These are phyloP conservation scores for Prunus davidiana DNA, from an alignment of 306 rosid genomes.

Conservation along the genomic window DNA sequence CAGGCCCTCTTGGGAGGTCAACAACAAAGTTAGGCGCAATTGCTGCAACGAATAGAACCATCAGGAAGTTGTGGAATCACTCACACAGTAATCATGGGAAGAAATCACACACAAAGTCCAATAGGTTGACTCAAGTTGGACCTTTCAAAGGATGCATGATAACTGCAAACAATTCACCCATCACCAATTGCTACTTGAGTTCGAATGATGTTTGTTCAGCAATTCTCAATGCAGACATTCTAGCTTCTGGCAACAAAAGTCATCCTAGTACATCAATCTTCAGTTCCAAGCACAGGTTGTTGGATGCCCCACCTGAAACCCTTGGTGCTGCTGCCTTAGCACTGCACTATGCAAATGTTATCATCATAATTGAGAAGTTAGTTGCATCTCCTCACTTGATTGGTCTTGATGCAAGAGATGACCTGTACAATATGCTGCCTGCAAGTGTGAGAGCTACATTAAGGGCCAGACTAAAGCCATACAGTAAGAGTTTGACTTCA, in stretches of 20 bases:
- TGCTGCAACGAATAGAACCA: constrained; percentile 50
- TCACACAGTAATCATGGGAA: constrained; percentile 40
- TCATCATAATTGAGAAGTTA: constrained; percentile 81
- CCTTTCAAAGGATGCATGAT: constrained; percentile 76
- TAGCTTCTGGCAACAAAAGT: constrained; percentile 27
- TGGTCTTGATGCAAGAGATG: constrained; percentile 96
- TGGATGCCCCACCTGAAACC: constrained; percentile 79
- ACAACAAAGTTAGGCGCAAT: constrained; percentile 46
- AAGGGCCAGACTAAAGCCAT: constrained; percentile 75
- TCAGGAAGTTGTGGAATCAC: constrained; percentile 56
- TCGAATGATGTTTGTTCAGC: constrained; percentile 35
- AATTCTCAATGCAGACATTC: constrained; percentile 28
- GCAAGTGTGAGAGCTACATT: constrained; percentile 60
- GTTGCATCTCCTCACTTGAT: constrained; percentile 93
- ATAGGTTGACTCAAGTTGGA: constrained; percentile 78
- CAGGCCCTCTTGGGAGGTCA: constrained; percentile 72
- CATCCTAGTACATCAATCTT: constrained; percentile 37
- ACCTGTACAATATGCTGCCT: constrained; percentile 91
- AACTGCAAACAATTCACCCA: constrained; percentile 43
- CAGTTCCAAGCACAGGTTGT: constrained; percentile 46
- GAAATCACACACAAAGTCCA: constrained; percentile 48
- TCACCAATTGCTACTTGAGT: constrained; percentile 42
- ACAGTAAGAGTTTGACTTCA: constrained; percentile 52
- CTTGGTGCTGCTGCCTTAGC: constrained; percentile 92
- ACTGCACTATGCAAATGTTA: constrained; percentile 89